Evolutionary conservation across 306 rosid genomes (phyloP).

Genomic region (Sophora flavescens): DNA sequence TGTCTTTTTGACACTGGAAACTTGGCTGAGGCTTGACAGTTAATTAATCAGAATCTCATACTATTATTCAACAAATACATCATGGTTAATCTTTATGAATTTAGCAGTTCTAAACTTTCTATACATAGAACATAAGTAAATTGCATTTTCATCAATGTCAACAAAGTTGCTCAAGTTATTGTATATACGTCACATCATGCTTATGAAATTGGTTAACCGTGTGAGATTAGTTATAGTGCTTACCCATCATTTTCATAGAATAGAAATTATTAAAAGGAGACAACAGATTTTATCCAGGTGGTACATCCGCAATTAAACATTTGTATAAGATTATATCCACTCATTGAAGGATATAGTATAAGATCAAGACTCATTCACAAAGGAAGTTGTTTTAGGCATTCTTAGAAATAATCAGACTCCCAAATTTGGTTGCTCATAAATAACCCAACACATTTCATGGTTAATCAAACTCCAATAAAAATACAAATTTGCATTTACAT

Average conservation of each 20-base stretch:
- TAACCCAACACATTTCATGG: background rate
- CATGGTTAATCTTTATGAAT: background rate
- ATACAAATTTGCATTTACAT: background rate
- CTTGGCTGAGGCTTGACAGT: background rate
- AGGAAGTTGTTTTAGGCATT: constrained; percentile 13
- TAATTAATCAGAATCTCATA: background rate
- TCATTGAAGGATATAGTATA: background rate
- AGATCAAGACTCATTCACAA: background rate
- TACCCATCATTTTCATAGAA: constrained; percentile 26
- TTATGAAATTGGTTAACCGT: constrained; percentile 37
- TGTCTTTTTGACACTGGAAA: background rate
- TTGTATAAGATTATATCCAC: constrained; percentile 27
- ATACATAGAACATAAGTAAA: background rate
- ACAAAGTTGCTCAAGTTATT: constrained; percentile 24
- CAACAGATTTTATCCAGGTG: constrained; percentile 34
- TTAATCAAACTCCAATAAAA: background rate
- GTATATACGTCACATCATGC: constrained; percentile 17
- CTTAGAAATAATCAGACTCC: background rate
- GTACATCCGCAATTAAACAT: constrained; percentile 33
- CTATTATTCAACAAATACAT: background rate
- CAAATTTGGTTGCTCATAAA: background rate
- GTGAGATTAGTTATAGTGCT: background rate
- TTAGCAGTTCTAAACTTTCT: constrained; percentile 4
- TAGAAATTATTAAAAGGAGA: background rate
- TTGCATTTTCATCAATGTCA: background rate